Conservation (phyloP, 306 rosid species). For the Dalbergia oliveri region DNA sequence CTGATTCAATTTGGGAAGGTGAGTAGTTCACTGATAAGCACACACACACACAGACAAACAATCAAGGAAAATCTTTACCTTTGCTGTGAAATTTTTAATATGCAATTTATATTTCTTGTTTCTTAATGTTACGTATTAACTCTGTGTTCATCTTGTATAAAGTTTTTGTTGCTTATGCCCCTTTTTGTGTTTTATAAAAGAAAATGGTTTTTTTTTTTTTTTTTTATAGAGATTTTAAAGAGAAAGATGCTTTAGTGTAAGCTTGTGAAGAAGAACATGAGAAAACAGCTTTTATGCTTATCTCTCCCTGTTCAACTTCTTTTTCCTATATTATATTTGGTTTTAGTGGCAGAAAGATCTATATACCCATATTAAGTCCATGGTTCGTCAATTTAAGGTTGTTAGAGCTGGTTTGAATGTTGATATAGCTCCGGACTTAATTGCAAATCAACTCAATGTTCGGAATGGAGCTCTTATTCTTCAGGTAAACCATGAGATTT, state of each 20-base stretch:
- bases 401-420: constrained; percentile 86
- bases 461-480: constrained; percentile 92
- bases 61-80: constrained; percentile 10
- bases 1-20: constrained; percentile 89
- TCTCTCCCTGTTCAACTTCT: neutral
- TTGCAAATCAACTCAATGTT: constrained; percentile 90
- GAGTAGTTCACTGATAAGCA: constrained; percentile 28
- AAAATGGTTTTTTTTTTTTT: constrained; percentile 2
- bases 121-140: neutral
- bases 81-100: constrained; percentile 9
- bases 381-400: constrained; percentile 61
- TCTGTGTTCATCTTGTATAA: neutral
- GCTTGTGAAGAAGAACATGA: neutral
- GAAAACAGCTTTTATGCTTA: neutral
- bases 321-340: neutral
- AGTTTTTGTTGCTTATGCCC: neutral
- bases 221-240: constrained; percentile 12
- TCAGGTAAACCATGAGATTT: constrained; percentile 56
- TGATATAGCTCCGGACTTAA: constrained; percentile 86
- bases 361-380: constrained; percentile 3
- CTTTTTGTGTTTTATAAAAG: constrained; percentile 22
- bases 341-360: neutral
- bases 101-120: constrained; percentile 14
- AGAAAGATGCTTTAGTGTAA: neutral
- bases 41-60: neutral